A percentile compares a stretch with the other conserved stretches of the same genome.
These are phyloP conservation scores for Annulohypoxylon moriforme DNA, from an alignment of 495 filamentous ascomycete species.

Conservation along the genomic window DNA sequence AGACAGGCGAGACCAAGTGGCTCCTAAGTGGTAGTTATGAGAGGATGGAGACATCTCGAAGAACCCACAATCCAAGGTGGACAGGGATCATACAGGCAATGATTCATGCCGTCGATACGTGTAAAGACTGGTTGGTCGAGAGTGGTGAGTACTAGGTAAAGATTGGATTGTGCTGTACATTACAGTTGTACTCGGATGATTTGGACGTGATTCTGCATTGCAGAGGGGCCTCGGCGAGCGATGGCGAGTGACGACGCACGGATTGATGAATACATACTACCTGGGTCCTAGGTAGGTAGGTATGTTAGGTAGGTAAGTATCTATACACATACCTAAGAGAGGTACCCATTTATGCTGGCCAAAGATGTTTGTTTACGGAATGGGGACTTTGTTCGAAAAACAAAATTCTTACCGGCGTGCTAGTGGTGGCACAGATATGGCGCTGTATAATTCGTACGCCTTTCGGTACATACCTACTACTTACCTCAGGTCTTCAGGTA, in stretches of 20 bases:
- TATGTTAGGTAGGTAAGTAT: not conserved
- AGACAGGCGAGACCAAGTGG: conserved; percentile 9
- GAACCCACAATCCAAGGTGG: conserved; percentile 20
- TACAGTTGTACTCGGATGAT: conserved; percentile 49
- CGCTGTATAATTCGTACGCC: not conserved
- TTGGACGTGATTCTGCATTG: conserved; percentile 45
- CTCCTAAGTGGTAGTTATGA: conserved; percentile 8
- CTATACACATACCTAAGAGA: conserved; percentile 11
- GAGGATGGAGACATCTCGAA: conserved; percentile 22
- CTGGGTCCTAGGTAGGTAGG: too few species aligned
- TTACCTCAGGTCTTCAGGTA: not conserved
- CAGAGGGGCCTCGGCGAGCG: conserved; percentile 38
- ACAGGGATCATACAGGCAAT: conserved; percentile 39
- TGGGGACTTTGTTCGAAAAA: not conserved
- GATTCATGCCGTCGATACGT: conserved; percentile 44
- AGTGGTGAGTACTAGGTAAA: conserved; percentile 25
- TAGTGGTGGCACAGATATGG: conserved; percentile 14
- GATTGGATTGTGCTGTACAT: conserved; percentile 41
- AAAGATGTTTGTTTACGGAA: conserved; percentile 30
- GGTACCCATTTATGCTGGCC: conserved; percentile 24
- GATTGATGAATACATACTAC: conserved; percentile 27
- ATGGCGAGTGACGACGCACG: conserved; percentile 24
- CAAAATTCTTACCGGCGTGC: conserved; percentile 8
- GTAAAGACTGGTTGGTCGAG: conserved; percentile 43
- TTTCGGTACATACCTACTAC: conserved; percentile 6